Base-by-base conservation (phyloP, 169 alveolate species). In the Plasmodium gaboni region DNA sequence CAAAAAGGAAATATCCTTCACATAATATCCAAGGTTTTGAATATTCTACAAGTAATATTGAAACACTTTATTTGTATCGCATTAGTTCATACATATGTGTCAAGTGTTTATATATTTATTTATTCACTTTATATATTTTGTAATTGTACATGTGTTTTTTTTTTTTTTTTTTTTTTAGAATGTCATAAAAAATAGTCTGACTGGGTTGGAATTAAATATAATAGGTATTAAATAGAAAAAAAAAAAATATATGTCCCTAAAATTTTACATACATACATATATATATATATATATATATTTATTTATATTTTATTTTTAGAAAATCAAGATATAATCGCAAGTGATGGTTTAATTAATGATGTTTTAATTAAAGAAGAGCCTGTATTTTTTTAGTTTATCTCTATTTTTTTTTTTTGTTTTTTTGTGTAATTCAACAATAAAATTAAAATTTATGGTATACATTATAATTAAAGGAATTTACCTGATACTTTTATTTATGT, bases 261-360 rank as follows among this genome's bases (percentile, higher is more conserved):
- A 4, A 51, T 26, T 26, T 26, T 26, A 26, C 1, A 26, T 1
- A 26, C 32, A 0, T 59, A 32, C 12, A 59, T 32, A 22, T n/a
- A n/a, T 28, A n/a, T 22, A 51, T 51, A 51, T 51, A 2, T 51
- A 9, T 4, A 67, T 22, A 17, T 17, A 4, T 17, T 44, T 26
- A 6, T 46, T 53, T 51, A 8, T 26, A 0, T 57, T 15, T 28
- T 28, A 10, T 51, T 83, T 83, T 67, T 42, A 83, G 91, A 83
- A 61, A 83, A 83, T 64, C 91, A 83, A 83, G 91, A 83, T 83
- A 68, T 83, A 57, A 83, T 83, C 17, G 91, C 91, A 48, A 38
- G 91, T 50, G 83, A 83, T 13, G 83, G 83, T 26, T 9, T 59
- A 55, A 28, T 28, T 28, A 28, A 50, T 42, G 91, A 46, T 44